phyloP scores from a whole-genome alignment of 2,329 filamentous ascomycete species.

The Aspergillus sp. region DNA sequence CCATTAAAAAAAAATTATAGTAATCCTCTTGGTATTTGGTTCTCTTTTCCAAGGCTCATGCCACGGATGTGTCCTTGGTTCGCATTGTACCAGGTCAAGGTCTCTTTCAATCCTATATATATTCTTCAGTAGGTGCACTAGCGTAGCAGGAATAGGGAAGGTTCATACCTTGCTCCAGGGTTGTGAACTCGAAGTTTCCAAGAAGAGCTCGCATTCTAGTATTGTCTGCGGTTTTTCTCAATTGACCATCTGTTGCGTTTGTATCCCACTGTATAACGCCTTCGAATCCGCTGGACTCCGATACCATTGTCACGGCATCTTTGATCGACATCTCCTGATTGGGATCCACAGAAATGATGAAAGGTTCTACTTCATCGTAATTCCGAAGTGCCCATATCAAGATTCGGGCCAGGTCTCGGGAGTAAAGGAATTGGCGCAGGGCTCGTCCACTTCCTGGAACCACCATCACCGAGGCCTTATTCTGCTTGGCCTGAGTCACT shows the following conservation, averaged over 20 bases:
- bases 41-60: background rate
- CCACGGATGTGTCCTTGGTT: background rate
- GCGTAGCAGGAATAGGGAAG: background rate
- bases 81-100: background rate
- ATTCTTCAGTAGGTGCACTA: background rate
- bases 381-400: constrained; percentile 1
- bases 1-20: background rate
- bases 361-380: background rate
- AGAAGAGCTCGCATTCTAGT: constrained; percentile 1
- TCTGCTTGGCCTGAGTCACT: background rate
- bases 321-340: constrained; percentile 1
- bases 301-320: background rate
- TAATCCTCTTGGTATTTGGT: background rate
- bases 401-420: background rate
- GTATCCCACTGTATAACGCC: background rate
- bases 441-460: background rate
- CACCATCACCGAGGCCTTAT: background rate
- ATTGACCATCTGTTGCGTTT: background rate
- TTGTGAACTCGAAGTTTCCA: background rate
- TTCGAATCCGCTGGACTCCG: background rate
- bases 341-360: constrained; percentile 1
- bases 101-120: constrained; percentile 1
- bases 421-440: background rate
- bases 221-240: constrained; percentile 1
- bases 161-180: background rate